phyloP scores from a whole-genome alignment of 2,329 filamentous ascomycete species.

The Penicillium olsonii region DNA sequence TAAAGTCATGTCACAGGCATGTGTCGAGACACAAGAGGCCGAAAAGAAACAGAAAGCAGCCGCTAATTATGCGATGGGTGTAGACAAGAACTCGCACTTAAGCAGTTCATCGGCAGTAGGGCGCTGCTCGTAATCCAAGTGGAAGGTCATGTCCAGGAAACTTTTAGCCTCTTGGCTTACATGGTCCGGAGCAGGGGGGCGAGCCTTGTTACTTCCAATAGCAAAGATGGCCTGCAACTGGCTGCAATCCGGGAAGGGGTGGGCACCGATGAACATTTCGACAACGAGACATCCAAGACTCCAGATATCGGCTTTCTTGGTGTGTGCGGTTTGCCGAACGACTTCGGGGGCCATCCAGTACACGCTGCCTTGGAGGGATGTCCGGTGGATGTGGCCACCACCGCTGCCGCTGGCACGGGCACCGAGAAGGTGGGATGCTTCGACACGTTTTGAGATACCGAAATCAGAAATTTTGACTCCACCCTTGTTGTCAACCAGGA shows the following conservation, averaged over 20 bases:
- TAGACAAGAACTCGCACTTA: slow-evolving; percentile 74
- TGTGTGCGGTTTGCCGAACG: slow-evolving; percentile 96
- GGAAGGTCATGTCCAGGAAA: slow-evolving; percentile 88
- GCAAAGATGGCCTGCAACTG: slow-evolving; percentile 99
- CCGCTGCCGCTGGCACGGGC: slow-evolving; percentile 41
- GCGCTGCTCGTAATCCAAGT: slow-evolving; percentile 89
- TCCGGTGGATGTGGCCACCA: slow-evolving; percentile 51
- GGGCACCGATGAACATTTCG: slow-evolving; percentile 97
- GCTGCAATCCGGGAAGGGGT: slow-evolving; percentile 95
- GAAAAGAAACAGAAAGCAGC: background rate
- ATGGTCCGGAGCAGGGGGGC: slow-evolving; percentile 83
- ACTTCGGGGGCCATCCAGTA: slow-evolving; percentile 99
- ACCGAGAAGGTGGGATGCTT: slow-evolving; percentile 78
- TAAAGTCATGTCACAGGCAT: slow-evolving; percentile 20
- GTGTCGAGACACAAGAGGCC: slow-evolving; percentile 1
- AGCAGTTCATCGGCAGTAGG: slow-evolving; percentile 91
- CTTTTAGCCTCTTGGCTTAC: slow-evolving; percentile 80
- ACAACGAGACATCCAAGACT: slow-evolving; percentile 94
- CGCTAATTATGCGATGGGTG: slow-evolving; percentile 59
- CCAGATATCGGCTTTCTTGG: slow-evolving; percentile 98
- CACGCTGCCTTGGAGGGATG: slow-evolving; percentile 91
- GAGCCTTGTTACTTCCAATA: slow-evolving; percentile 84
- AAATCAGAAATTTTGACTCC: slow-evolving; percentile 99
- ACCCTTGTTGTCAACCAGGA: slow-evolving; percentile 97
- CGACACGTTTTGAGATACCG: slow-evolving; percentile 96